A percentile compares a stretch with the other conserved stretches of the same genome.
phyloP scores from a whole-genome alignment of 176 grass and related monocot species.

The Hsuehochloa calcarea region DNA sequence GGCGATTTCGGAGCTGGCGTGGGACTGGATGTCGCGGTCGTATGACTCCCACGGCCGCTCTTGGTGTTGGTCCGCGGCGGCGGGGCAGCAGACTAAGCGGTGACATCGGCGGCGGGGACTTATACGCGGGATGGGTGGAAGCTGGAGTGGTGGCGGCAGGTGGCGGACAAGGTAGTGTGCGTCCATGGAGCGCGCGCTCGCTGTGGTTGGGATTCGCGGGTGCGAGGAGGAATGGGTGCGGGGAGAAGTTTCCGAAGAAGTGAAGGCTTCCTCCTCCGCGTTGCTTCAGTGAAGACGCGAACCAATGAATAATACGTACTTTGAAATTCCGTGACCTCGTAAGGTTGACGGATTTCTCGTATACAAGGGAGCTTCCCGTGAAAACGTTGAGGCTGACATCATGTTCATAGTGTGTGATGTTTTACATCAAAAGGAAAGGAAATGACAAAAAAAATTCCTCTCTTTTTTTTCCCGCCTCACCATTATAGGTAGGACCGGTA shows the following conservation, averaged over 20 bases:
- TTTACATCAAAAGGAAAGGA: too few relatives aligned
- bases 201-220: neutral
- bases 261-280: neutral
- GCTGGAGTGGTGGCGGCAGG: constrained; percentile 4
- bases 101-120: neutral
- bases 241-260: neutral
- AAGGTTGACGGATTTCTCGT: accelerated
- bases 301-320: neutral
- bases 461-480: too few relatives aligned
- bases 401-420: too few relatives aligned
- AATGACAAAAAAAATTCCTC: too few relatives aligned
- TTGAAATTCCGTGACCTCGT: accelerated
- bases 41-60: constrained; percentile 76
- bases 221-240: neutral
- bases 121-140: neutral
- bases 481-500: too few relatives aligned
- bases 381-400: too few relatives aligned
- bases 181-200: neutral
- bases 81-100: neutral
- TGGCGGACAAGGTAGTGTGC: neutral
- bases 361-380: neutral
- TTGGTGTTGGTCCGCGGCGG: constrained; percentile 17
- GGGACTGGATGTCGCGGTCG: constrained; percentile 51
- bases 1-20: constrained; percentile 30
- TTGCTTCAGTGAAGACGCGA: neutral